These are phyloP conservation scores for Mortierella claussenii DNA, from an alignment of 192 early-diverging fungal genomes.

Conservation along the genomic window DNA sequence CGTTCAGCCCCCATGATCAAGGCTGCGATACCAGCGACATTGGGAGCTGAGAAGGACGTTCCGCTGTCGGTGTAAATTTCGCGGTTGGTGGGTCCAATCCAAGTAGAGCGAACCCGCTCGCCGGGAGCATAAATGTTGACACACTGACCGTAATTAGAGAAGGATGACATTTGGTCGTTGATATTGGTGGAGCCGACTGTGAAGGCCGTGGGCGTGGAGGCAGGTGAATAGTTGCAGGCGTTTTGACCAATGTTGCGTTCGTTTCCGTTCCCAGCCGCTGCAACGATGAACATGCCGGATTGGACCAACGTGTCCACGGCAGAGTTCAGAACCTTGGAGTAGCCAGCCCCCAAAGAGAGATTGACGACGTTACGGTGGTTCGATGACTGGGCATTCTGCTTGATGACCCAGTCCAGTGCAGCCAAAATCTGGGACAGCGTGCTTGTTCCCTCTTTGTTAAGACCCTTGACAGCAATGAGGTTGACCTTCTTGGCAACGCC, in stretches of 20 bases:
- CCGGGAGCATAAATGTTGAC: conserved; percentile 64
- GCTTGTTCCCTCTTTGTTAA: conserved; percentile 52
- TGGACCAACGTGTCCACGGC: conserved; percentile 53
- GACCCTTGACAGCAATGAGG: conserved; percentile 78
- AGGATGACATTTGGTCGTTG: conserved; percentile 56
- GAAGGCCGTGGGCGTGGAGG: conserved; percentile 52
- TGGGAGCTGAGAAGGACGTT: conserved; percentile 54
- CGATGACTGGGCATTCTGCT: conserved; percentile 15
- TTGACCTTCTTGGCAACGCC: conserved; percentile 83
- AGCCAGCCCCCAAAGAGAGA: conserved; percentile 55
- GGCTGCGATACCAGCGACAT: conserved; percentile 48
- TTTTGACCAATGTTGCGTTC: conserved; percentile 55
- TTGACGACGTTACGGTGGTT: conserved; percentile 40
- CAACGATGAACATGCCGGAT: conserved; percentile 54
- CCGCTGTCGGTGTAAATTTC: conserved; percentile 52
- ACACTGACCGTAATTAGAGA: conserved; percentile 64
- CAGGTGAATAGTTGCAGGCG: conserved; percentile 62
- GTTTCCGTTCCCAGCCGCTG: conserved; percentile 59
- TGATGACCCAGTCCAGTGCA: conserved; percentile 55
- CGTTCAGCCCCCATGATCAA: conserved; percentile 34
- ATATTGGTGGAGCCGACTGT: conserved; percentile 62
- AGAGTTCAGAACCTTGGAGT: conserved; percentile 55
- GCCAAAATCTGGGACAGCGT: conserved; percentile 53
- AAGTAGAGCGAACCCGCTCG: conserved; percentile 49
- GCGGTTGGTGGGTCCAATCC: conserved; percentile 45